A percentile compares a stretch with the other conserved stretches of the same genome.
These are phyloP conservation scores for Trichoderma endophyticum DNA, from an alignment of 2,329 filamentous ascomycete genomes.

Conservation along the genomic window DNA sequence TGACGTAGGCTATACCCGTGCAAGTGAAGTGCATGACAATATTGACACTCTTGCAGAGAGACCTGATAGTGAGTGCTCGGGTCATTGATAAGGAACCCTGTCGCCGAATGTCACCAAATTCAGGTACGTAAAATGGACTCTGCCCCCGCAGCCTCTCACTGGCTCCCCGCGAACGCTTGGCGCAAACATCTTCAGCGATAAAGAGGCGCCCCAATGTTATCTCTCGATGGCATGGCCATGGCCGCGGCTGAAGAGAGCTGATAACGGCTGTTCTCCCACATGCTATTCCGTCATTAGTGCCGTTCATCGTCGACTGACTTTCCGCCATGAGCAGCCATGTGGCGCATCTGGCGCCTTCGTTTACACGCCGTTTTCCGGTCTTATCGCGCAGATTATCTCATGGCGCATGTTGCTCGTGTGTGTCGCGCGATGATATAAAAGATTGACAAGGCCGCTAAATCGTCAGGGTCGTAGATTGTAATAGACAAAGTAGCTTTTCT, in stretches of 20 bases:
- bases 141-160: conserved; percentile 19
- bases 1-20: background rate
- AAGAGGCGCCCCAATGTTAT: conserved; percentile 2
- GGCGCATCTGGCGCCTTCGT: conserved; percentile 18
- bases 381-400: conserved; percentile 5
- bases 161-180: conserved; percentile 5
- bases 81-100: conserved; percentile 16
- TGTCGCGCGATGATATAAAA: conserved; percentile 4
- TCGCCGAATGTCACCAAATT: conserved; percentile 31
- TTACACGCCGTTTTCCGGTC: background rate
- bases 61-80: background rate
- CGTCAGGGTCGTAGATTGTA: background rate
- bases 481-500: background rate
- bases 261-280: conserved; percentile 7
- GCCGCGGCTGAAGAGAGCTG: conserved; percentile 8
- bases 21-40: background rate
- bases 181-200: background rate
- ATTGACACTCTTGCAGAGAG: background rate
- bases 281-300: background rate
- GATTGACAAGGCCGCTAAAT: background rate
- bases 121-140: conserved; percentile 34
- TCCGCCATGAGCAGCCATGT: conserved; percentile 17
- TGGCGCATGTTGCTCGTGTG: background rate
- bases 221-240: background rate
- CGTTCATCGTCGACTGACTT: conserved; percentile 3